Evolutionary conservation across 2,329 filamentous ascomycete species (phyloP).

Genomic region (Sarocladiaceae sp.): DNA sequence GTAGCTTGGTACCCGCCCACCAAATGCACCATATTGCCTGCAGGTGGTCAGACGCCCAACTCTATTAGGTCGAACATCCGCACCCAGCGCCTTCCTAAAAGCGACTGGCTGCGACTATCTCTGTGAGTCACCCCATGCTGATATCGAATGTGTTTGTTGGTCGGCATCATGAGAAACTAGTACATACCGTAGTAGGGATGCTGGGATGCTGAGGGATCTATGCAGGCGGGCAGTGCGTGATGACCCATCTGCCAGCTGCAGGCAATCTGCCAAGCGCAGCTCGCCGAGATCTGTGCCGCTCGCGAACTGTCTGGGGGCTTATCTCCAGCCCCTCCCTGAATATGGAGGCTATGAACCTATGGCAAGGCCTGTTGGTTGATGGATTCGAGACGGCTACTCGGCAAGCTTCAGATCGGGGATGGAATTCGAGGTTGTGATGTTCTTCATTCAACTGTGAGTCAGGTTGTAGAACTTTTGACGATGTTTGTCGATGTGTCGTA

Average conservation of each 20-base stretch:
- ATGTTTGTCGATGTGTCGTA: background rate
- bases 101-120: background rate
- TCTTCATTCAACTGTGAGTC: background rate
- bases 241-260: too few relatives aligned
- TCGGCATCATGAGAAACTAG: too few relatives aligned
- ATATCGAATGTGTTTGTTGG: too few relatives aligned
- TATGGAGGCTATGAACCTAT: background rate
- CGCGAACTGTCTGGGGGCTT: background rate
- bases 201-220: too few relatives aligned
- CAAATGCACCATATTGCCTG: background rate
- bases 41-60: conserved; percentile 4
- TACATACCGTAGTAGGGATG: too few relatives aligned
- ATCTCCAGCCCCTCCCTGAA: background rate
- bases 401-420: background rate
- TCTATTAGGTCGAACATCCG: too few relatives aligned
- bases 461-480: too few relatives aligned
- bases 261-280: background rate
- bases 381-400: background rate
- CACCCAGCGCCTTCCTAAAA: conserved; percentile 1
- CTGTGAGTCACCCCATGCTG: background rate
- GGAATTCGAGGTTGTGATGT: background rate
- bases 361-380: background rate
- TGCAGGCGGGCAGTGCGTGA: too few relatives aligned
- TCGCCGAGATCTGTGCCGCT: background rate
- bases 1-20: background rate